A percentile compares a stretch with the other conserved stretches of the same genome.
Evolutionary conservation across 805 yeast genomes (phyloP).

Genomic region (Kluyveromyces starmeri): DNA sequence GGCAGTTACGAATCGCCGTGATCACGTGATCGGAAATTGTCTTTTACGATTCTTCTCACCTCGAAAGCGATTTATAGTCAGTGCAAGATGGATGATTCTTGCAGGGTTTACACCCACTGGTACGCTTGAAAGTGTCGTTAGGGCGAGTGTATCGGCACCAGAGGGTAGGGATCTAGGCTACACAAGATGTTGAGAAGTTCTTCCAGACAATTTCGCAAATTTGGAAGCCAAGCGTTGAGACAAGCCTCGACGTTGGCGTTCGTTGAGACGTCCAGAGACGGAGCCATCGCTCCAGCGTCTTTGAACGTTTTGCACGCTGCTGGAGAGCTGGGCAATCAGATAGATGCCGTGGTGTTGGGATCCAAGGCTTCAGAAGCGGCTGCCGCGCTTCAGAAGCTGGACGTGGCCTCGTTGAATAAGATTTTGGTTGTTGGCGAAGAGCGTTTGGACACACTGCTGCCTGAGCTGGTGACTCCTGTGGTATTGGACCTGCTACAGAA

Average conservation of each 20-base stretch:
- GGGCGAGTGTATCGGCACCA: no score
- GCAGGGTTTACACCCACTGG: no score
- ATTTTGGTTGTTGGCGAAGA: constrained; percentile 47
- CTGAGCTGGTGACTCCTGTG: constrained; percentile 76
- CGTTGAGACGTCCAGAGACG: constrained; percentile 50
- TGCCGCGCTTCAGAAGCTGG: constrained; percentile 17
- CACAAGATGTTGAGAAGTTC: constrained; percentile 1
- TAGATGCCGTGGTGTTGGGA: constrained; percentile 74
- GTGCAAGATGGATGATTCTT: no score
- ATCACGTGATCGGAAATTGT: no score
- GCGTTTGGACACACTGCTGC: constrained; percentile 59
- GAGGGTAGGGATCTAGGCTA: no score
- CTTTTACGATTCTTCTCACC: no score
- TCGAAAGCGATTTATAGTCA: no score
- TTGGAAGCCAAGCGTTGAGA: constrained; percentile 25
- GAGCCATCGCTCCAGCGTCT: constrained; percentile 54
- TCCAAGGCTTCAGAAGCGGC: constrained; percentile 45
- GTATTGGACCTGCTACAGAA: constrained; percentile 33
- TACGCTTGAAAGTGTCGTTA: no score
- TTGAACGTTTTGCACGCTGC: constrained; percentile 76
- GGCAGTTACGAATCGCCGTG: no score
- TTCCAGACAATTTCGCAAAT: not conserved
- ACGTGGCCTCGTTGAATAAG: constrained; percentile 34
- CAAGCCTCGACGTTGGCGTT: constrained; percentile 67
- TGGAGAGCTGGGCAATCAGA: constrained; percentile 58